These are phyloP conservation scores for Cardamine occulta DNA, from an alignment of 345 rosid species.

Conservation along the genomic window DNA sequence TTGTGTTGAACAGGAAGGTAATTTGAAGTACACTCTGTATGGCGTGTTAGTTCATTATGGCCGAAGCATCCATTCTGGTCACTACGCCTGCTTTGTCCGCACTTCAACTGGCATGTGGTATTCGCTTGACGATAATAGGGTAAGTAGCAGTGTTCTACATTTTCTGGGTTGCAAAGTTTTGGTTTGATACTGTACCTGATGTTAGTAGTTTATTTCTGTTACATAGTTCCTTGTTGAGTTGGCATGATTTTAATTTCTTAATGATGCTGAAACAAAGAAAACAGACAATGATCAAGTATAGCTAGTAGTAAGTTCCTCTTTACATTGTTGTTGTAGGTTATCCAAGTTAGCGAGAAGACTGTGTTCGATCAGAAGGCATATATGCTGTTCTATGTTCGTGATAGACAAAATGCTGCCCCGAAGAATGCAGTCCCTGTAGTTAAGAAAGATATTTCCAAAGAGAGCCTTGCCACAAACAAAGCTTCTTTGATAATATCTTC, in stretches of 20 bases:
- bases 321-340: conserved; percentile 61
- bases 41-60: conserved; percentile 96
- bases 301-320: conserved; percentile 25
- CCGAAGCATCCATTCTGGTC: conserved; percentile 86
- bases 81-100: conserved; percentile 87
- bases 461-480: conserved; percentile 43
- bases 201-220: not conserved
- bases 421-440: conserved; percentile 52
- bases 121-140: conserved; percentile 91
- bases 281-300: not conserved
- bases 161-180: conserved; percentile 33
- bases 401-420: conserved; percentile 55
- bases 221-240: conserved; percentile 9
- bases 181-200: conserved; percentile 25
- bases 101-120: conserved; percentile 95
- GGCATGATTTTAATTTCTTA: not conserved
- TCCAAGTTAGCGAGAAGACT: conserved; percentile 72
- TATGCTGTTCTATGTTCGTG: conserved; percentile 97
- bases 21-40: conserved; percentile 84
- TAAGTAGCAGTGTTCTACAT: conserved; percentile 40
- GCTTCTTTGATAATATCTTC: conserved; percentile 46
- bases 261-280: not conserved
- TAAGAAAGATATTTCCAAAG: conserved; percentile 55
- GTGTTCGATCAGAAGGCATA: conserved; percentile 94
- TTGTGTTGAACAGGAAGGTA: conserved; percentile 70